These are phyloP conservation scores for Jamesozyma gamospora DNA, from an alignment of 805 yeast genomes.

Conservation along the genomic window DNA sequence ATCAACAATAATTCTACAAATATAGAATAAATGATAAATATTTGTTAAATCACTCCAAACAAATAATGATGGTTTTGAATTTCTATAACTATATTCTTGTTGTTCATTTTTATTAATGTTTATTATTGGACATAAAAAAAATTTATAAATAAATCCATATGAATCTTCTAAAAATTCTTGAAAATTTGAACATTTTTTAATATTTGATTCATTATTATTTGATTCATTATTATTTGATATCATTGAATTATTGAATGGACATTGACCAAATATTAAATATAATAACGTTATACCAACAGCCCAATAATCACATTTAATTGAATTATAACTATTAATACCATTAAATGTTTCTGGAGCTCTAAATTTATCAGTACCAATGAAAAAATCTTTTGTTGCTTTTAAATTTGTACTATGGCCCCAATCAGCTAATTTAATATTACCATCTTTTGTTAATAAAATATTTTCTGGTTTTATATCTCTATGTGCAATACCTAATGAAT, in stretches of 20 bases:
- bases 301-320: slow-evolving; percentile 79
- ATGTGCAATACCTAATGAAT: slow-evolving; percentile 51
- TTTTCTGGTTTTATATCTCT: slow-evolving; percentile 71
- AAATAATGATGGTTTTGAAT: slow-evolving; percentile 9
- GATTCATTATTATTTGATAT: neutral
- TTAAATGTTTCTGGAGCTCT: slow-evolving; percentile 83
- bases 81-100: slow-evolving; percentile 2
- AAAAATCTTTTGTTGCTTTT: slow-evolving; percentile 25
- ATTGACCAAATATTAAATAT: slow-evolving; percentile 70
- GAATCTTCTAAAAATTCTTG: slow-evolving; percentile 32
- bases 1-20: slow-evolving; percentile 11
- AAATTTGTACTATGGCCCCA: slow-evolving; percentile 56
- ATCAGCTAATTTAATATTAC: slow-evolving; percentile 54
- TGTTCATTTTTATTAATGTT: slow-evolving; percentile 5
- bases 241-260: slow-evolving; percentile 52
- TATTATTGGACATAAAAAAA: slow-evolving; percentile 14
- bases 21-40: slow-evolving; percentile 6
- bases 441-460: slow-evolving; percentile 41
- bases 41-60: slow-evolving; percentile 12
- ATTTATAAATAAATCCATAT: slow-evolving; percentile 16
- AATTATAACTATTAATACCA: slow-evolving; percentile 39
- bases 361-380: slow-evolving; percentile 75
- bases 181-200: slow-evolving; percentile 19
- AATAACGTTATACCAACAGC: slow-evolving; percentile 73
- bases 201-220: neutral